Conservation (phyloP, 192 early-diverging fungal species). For the Coemansia sp. region DNA sequence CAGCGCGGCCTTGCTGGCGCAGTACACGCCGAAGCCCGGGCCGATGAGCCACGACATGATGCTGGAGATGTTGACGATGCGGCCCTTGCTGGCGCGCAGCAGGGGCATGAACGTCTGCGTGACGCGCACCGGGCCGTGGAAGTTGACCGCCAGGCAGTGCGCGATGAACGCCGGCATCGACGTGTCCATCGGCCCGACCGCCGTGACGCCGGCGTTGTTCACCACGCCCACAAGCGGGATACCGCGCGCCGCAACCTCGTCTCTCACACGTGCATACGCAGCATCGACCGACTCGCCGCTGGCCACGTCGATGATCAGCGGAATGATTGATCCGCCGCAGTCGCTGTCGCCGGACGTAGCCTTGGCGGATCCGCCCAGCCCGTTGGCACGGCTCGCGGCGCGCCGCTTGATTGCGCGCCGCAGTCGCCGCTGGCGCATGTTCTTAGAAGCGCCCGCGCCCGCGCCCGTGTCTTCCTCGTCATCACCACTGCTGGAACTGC, state of each 20-base stretch:
- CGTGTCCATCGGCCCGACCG: conserved; percentile 47
- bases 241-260: conserved; percentile 26
- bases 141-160: conserved; percentile 50
- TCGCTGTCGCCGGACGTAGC: neutral
- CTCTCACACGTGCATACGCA: conserved; percentile 23
- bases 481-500: no score
- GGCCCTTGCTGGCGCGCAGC: conserved; percentile 39
- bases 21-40: conserved; percentile 53
- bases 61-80: conserved; percentile 53
- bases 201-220: conserved; percentile 54
- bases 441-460: neutral
- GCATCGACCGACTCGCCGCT: conserved; percentile 31
- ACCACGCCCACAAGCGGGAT: conserved; percentile 47
- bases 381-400: neutral
- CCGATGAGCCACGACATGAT: conserved; percentile 52
- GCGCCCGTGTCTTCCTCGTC: neutral
- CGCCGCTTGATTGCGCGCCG: conserved; percentile 9
- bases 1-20: conserved; percentile 53
- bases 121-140: conserved; percentile 47
- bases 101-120: conserved; percentile 49
- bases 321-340: conserved; percentile 21
- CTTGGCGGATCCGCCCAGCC: neutral
- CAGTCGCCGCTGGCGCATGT: conserved; percentile 16
- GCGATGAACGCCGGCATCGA: conserved; percentile 31
- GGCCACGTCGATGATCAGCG: conserved; percentile 49